Evolutionary conservation across 1,284 basidiomycete genomes (phyloP).

Genomic region (Golubevia sp.): DNA sequence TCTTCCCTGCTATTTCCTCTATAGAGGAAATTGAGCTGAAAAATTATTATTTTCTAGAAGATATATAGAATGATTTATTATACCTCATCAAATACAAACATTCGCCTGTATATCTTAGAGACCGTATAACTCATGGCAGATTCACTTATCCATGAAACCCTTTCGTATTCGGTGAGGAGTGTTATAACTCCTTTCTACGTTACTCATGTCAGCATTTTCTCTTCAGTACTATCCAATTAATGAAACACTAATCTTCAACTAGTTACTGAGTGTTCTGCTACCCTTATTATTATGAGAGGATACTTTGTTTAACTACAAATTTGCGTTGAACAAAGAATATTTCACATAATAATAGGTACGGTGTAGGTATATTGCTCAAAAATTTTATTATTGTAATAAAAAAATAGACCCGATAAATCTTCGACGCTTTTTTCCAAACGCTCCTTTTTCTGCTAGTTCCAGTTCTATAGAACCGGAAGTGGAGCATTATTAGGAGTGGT

Average conservation of each 20-base stretch:
- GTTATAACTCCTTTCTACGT: constrained; percentile 30
- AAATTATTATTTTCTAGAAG: constrained; percentile 8
- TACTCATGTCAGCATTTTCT: constrained; percentile 50
- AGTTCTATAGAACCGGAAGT: not conserved
- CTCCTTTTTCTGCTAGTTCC: too few species aligned
- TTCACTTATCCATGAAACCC: constrained; percentile 21
- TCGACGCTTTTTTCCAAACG: constrained; percentile 34
- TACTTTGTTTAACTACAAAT: too few species aligned
- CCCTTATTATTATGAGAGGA: constrained; percentile 37
- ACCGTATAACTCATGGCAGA: constrained; percentile 19
- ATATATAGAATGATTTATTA: constrained; percentile 13
- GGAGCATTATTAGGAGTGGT: too few species aligned
- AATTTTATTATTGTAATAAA: too few species aligned
- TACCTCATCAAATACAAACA: constrained; percentile 13
- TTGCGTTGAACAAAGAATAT: too few species aligned
- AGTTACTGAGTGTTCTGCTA: constrained; percentile 41
- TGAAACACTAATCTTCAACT: constrained; percentile 31
- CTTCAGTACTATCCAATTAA: constrained; percentile 35
- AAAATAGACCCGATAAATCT: constrained; percentile 46
- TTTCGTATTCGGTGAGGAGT: constrained; percentile 21
- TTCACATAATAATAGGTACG: constrained; percentile 23
- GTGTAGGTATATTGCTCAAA: constrained; percentile 48
- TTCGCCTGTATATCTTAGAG: constrained; percentile 17
- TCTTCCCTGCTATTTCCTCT: constrained; percentile 1
- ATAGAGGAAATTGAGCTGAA: constrained; percentile 4